Evolutionary conservation across 2,329 filamentous ascomycete species (phyloP), one percentile per base, ranked within the genome.

Genomic region (Curvularia sp.): DNA sequence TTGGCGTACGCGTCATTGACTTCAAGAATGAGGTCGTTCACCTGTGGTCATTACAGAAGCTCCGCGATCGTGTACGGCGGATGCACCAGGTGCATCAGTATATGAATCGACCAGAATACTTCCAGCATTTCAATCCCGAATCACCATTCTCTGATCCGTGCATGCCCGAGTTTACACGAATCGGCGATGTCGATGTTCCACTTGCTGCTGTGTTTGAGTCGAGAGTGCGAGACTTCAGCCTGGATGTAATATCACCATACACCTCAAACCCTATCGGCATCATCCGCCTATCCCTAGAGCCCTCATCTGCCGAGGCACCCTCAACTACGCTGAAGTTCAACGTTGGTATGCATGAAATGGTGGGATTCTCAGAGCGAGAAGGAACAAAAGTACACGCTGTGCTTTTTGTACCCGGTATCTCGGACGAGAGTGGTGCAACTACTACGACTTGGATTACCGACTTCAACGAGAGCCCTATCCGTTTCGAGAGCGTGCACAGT

Each of bases 51-150:
- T 77, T 99, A 53, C 89, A 96, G 72, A 99, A 98, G 77, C 85
- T 99, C 18, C 89, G 93, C 60, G 89, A 92, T 59, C 88, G 95
- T 27, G 88, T 98, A 10, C 87, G 92, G 52, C 86, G 91, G 64
- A 99, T 99, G 95, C 89, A 95, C 43, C 94, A 97, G 77, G 91
- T 98, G 86, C 90, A 97, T 73, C 94, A 98, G 76, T 98, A 97
- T 71, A 87, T 98, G 66, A 93, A 97, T 71, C 90, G 95, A 57
- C 95, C 95, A 1, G 94, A 98, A 74, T 97, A 97, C 72, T 87
- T 93, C 52, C 91, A 95, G 74, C 95, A 98, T 70, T 90, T 98
- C 74, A 92, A 91, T 66, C 84, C 97, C 15, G 92, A 94, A 67
- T 97, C 97, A 68, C 94, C 95, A 0, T 99, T 99, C 73, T 87